Evolutionary conservation across 169 alveolate genomes (phyloP), one percentile per base, ranked within the genome.

Genomic region (Miamiensis avidus): DNA sequence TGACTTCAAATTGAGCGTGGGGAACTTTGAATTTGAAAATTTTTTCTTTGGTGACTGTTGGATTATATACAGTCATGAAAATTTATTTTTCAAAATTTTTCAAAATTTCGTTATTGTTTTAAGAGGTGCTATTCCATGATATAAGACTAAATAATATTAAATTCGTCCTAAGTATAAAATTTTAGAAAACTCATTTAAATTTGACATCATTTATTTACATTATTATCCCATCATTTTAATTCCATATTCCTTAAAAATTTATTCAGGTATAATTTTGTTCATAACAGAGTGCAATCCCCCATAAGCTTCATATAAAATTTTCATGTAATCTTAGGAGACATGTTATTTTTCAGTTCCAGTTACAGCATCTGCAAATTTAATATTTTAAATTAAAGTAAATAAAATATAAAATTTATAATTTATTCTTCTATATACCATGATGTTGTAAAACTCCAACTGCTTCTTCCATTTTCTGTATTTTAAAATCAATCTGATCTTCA

Each of bases 351-450:
- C 93, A 69, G 96, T 93, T 32, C 96, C 96, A 81, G 95, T 74
- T 0, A 88, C 94, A 15, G 93, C 96, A 87, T 93, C 96, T 78
- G 90, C n/a, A n/a, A n/a, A n/a, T n/a, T n/a, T n/a, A n/a, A n/a
- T n/a, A n/a, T n/a, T n/a, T n/a, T n/a, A n/a, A n/a, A n/a, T n/a
- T n/a, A n/a, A n/a, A n/a, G n/a, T n/a, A n/a, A n/a, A n/a, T n/a
- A n/a, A n/a, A n/a, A n/a, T n/a, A n/a, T n/a, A n/a, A n/a, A n/a
- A n/a, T n/a, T n/a, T n/a, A n/a, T n/a, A n/a, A n/a, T n/a, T n/a
- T n/a, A n/a, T n/a, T n/a, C n/a, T n/a, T n/a, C n/a, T n/a, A n/a
- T n/a, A n/a, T n/a, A n/a, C n/a, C 69, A 49, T 49, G 69, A 49
- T 49, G 69, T 76, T 92, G 72, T 30, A 72, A 30, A 65, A 89